Evolutionary conservation across 108 stramenopile genomes (phyloP).

Genomic region (Hondaea fermentalgiana): DNA sequence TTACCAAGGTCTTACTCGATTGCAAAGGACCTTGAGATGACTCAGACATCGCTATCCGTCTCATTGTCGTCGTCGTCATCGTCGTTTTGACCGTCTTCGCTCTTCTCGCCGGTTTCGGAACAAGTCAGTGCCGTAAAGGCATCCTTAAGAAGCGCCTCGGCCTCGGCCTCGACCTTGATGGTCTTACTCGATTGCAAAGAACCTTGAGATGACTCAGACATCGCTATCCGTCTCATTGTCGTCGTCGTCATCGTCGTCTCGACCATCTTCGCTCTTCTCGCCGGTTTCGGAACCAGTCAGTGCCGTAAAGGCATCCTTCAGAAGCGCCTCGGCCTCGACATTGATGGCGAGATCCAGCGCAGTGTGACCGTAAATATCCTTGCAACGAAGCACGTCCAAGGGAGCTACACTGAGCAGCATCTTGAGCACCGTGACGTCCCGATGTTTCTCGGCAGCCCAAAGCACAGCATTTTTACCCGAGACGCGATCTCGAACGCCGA

Average conservation of each 20-base stretch:
- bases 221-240: not conserved
- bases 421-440: not conserved
- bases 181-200: no score
- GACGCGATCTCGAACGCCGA: not conserved
- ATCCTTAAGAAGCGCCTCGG: not conserved
- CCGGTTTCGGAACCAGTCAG: no score
- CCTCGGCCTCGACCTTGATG: not conserved
- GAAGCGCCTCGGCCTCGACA: not conserved
- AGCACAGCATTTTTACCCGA: not conserved
- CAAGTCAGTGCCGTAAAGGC: not conserved
- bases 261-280: not conserved
- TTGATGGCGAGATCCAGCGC: not conserved
- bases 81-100: not conserved
- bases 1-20: no score
- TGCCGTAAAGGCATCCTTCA: not conserved
- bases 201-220: not conserved
- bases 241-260: not conserved
- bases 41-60: not conserved
- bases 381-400: not conserved
- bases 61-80: not conserved
- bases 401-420: not conserved
- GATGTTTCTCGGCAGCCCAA: not conserved
- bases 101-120: not conserved
- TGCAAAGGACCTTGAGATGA: no score
- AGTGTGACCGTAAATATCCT: not conserved